Base-by-base conservation (phyloP, 495 filamentous ascomycete genomes). In the Penicillium cinerascens region DNA sequence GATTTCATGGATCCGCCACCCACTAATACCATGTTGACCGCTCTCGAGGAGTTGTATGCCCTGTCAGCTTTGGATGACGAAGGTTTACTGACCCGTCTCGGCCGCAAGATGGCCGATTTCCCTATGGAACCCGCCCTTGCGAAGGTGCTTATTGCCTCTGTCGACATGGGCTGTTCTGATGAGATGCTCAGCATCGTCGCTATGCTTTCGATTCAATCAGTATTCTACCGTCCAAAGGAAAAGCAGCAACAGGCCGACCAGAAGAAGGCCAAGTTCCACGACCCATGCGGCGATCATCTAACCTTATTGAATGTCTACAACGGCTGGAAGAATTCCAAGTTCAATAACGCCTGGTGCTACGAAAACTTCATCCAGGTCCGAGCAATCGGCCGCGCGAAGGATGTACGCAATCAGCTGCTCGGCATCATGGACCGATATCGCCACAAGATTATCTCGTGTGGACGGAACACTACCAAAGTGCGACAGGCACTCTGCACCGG, bases 1-100 rank as follows among this genome's bases (percentile, higher is more conserved):
- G 92, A 97, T 66, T 99, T 97, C 61, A 97, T 99, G 92, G 95
- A 97, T 60, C 91, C 92, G 2, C 93, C 93, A 1, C 93, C 95
- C 1, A 92, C 91, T 6, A 97, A 96, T 59, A 97, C 93, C 26
- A 97, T 96, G 91, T 81, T 98, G 48, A 95, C 90, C 47, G 93
- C 93, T 2, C 76, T 98, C 11, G 93, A 97, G 71, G 93, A 97
- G 66, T 78, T 98, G 1, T 98, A 98, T 63, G 90, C 91, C 1
- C 71, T 98, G 6, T 90, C 84, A 5, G 92, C 95, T 0, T 78
- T 99, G 15, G 93, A 99, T 59, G 93, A 99, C 56, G 93, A 99
- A 79, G 93, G 93, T 26, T 82, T 99, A 2, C 71, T 99, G 1
- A 99, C 95, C 16, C 84, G 95, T 5, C 78, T 95, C 8, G 93